These are phyloP conservation scores for Laguncularia racemosa DNA, from an alignment of 345 rosid genomes.

Conservation along the genomic window DNA sequence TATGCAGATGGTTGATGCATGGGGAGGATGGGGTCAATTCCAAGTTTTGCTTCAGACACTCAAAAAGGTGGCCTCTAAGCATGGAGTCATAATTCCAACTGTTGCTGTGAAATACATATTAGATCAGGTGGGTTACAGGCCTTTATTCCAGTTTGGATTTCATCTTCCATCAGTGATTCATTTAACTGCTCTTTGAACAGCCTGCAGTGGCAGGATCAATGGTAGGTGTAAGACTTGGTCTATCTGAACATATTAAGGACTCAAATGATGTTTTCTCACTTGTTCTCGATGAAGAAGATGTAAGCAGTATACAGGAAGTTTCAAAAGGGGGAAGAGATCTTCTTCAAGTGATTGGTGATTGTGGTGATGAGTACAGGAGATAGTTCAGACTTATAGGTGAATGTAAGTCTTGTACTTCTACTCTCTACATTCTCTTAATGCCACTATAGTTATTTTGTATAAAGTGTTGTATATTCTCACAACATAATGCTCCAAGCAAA, in stretches of 20 bases:
- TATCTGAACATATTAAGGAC: constrained; percentile 71
- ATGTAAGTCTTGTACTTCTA: too few species aligned
- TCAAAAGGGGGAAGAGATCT: constrained; percentile 61
- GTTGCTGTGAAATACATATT: constrained; percentile 84
- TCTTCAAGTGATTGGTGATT: constrained; percentile 80
- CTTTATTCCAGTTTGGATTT: background rate
- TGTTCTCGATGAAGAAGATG: constrained; percentile 71
- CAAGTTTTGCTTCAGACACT: constrained; percentile 69
- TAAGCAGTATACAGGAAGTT: constrained; percentile 53
- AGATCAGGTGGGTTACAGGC: constrained; percentile 45
- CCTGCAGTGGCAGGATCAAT: constrained; percentile 88
- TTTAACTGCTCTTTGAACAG: constrained; percentile 24
- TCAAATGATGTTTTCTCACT: constrained; percentile 64
- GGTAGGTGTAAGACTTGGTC: constrained; percentile 87
- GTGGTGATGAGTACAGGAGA: constrained; percentile 88
- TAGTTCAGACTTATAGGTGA: constrained; percentile 10
- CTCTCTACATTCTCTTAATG: too few species aligned
- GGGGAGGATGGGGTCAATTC: constrained; percentile 97
- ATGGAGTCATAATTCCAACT: constrained; percentile 77
- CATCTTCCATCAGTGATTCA: background rate
- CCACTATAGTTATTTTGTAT: too few species aligned
- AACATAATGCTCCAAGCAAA: too few species aligned
- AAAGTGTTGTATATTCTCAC: too few species aligned
- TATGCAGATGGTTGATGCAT: constrained; percentile 87
- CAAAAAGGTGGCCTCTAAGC: constrained; percentile 61